Evolutionary conservation across 2,329 filamentous ascomycete species (phyloP).

Genomic region (Moelleriella libera): DNA sequence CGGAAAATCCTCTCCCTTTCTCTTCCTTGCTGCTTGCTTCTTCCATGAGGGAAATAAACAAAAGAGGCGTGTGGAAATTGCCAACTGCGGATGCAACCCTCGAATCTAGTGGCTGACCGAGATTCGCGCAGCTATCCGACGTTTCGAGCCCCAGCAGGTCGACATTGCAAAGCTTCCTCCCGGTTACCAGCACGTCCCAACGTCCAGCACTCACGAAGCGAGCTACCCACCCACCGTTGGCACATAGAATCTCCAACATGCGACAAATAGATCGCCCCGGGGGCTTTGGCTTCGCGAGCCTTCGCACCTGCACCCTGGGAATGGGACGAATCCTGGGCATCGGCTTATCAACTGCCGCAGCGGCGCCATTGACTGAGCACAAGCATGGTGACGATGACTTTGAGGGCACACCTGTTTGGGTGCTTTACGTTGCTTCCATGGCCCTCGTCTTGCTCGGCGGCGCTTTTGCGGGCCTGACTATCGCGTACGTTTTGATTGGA

Average conservation of each 20-base stretch:
- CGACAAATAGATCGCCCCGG: conserved; percentile 10
- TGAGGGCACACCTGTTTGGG: conserved; percentile 56
- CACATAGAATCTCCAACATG: conserved; percentile 9
- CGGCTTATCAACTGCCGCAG: conserved; percentile 32
- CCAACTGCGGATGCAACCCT: not conserved
- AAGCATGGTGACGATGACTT: conserved; percentile 31
- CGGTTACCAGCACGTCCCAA: not conserved
- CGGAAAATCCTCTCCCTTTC: not conserved
- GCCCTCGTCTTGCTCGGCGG: conserved; percentile 76
- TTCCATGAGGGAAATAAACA: not conserved
- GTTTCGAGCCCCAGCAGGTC: not conserved
- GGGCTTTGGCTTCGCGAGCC: conserved; percentile 24
- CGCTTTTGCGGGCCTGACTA: conserved; percentile 87
- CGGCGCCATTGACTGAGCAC: conserved; percentile 25
- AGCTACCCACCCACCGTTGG: not conserved
- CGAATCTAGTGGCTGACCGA: not conserved
- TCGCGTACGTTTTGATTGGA: conserved; percentile 43
- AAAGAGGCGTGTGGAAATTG: not conserved
- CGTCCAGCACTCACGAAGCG: not conserved
- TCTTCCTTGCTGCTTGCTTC: not conserved
- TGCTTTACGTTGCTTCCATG: conserved; percentile 67
- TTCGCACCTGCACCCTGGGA: conserved; percentile 35
- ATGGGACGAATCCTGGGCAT: conserved; percentile 35
- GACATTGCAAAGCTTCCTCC: not conserved
- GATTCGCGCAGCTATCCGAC: not conserved